Evolutionary conservation across 371 early-diverging fungal species (phyloP).

Genomic region (Chytridium lagenaria): DNA sequence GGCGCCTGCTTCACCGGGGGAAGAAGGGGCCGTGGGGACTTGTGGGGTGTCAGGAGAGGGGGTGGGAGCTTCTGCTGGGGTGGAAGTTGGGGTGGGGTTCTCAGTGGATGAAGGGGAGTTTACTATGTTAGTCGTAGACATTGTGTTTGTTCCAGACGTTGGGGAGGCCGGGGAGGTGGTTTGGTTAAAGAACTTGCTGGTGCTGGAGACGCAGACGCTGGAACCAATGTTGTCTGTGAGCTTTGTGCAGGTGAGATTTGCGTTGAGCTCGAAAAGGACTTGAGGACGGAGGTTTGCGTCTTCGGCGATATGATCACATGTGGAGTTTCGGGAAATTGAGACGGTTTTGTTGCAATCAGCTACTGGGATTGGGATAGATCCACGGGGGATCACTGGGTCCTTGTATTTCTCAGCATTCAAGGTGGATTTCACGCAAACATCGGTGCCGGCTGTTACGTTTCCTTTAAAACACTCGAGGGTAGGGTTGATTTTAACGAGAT

Average conservation of each 20-base stretch:
- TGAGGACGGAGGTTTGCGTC: background rate
- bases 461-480: background rate
- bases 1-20: background rate
- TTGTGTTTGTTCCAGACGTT: slow-evolving; percentile 1
- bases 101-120: no score
- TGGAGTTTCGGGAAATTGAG: slow-evolving; percentile 55
- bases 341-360: slow-evolving; percentile 51
- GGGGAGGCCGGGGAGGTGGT: background rate
- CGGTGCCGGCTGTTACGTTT: background rate
- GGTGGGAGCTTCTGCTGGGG: background rate
- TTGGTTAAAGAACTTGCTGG: background rate
- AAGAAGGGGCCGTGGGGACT: background rate
- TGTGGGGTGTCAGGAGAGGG: background rate
- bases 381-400: slow-evolving; percentile 4
- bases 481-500: slow-evolving; percentile 65
- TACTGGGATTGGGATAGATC: background rate
- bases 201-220: background rate
- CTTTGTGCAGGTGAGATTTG: slow-evolving; percentile 12
- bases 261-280: slow-evolving; percentile 5
- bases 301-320: slow-evolving; percentile 1
- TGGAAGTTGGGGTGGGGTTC: background rate
- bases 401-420: background rate
- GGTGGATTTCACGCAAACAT: background rate
- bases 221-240: slow-evolving; percentile 9
- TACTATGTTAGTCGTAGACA: background rate